Evolutionary conservation across 192 early-diverging fungal species (phyloP).

Genomic region (Umbelopsis vinacea): DNA sequence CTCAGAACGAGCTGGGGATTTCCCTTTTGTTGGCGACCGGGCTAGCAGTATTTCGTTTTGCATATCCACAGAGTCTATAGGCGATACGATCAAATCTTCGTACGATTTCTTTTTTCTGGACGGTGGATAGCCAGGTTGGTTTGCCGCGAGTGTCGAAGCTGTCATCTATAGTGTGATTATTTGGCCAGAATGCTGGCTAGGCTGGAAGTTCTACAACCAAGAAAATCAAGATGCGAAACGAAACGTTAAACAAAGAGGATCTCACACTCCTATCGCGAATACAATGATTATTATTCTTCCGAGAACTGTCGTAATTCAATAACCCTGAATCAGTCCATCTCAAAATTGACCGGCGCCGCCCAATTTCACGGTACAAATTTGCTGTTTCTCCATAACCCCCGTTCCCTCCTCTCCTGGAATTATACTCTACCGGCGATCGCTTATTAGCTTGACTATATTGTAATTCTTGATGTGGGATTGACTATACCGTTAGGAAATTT

Average conservation of each 20-base stretch:
- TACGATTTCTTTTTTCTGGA: neutral
- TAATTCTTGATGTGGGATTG: neutral
- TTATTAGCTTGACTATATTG: neutral
- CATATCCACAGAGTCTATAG: neutral
- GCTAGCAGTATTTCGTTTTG: neutral
- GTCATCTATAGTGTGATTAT: constrained; percentile 5
- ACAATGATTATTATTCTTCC: constrained; percentile 15
- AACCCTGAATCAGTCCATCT: constrained; percentile 18
- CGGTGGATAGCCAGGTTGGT: neutral
- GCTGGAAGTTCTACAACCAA: neutral
- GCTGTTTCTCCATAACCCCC: neutral
- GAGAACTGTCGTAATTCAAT: constrained; percentile 5
- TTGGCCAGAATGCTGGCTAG: constrained; percentile 8
- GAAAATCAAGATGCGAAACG: constrained; percentile 1
- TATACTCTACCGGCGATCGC: neutral
- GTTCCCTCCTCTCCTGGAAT: neutral
- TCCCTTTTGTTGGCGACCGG: neutral
- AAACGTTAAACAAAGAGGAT: constrained; percentile 8
- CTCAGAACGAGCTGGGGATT: neutral
- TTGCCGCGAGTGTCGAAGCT: neutral
- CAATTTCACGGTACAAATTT: neutral
- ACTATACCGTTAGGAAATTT: neutral
- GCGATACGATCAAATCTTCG: neutral
- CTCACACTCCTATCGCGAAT: neutral
- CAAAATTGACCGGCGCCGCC: constrained; percentile 13